Evolutionary conservation across 2,329 filamentous ascomycete species (phyloP), one percentile per base, ranked within the genome.

Genomic region (Botrytis elliptica): DNA sequence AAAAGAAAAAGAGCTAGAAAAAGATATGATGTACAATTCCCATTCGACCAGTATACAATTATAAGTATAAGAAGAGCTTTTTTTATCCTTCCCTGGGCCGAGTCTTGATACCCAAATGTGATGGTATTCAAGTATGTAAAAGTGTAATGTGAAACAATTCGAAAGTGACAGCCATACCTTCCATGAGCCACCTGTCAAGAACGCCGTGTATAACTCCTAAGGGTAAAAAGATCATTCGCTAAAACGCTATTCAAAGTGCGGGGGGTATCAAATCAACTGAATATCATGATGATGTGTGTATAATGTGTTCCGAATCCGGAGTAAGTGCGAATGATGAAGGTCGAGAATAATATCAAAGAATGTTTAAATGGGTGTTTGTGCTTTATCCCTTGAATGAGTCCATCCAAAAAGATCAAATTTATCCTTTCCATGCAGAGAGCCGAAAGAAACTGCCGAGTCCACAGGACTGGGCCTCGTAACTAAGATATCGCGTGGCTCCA

Each of bases 401-500:
- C 86, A 87, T 44, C 83, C 83, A 66, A 87, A 83, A 75, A 88
- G 84, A 76, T 87, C 86, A 70, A 87, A 86, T 75, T 85, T 86
- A 59, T 87, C 85, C 76, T 84, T 85, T n/a, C 81, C 74, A 79
- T 72, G 81, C 81, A 73, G 42, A 72, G 75, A 76, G 52, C 16
- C 60, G n/a, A 75, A 76, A 8, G 75, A 72, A 46, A 72, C 77
- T 57, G 77, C 77, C 20, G 71, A 76, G 42, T 82, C 78, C 60
- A 80, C 74, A 25, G 78, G 78, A 74, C 79, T 81, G 29, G 75
- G 75, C 72, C 73, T 77, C 57, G 77, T 75, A 52, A 76, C 75
- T 29, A 77, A 62, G 40, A 68, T 77, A 67, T 86, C 85, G 29
- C 86, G 83, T 40, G 91, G 91, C 78, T 93, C 91, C 18, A 93